These are phyloP conservation scores for Pseudonectria foliicola DNA, from an alignment of 2,329 filamentous ascomycete species.

Conservation along the genomic window DNA sequence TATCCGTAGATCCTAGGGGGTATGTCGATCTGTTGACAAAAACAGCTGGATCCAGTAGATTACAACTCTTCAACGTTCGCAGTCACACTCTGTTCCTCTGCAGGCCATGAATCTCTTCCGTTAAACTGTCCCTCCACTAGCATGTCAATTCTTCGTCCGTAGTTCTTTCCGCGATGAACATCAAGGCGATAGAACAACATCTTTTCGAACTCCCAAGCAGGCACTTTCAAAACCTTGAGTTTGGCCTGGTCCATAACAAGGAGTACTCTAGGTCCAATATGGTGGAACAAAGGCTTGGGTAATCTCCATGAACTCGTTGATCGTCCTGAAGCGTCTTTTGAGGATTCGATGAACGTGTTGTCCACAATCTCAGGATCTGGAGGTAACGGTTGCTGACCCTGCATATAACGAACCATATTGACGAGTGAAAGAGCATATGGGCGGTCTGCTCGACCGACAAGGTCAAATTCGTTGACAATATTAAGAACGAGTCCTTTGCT, in stretches of 20 bases:
- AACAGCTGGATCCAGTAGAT: too few relatives aligned
- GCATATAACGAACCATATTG: conserved; percentile 7
- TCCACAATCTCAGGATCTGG: not conserved
- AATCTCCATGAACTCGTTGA: conserved; percentile 6
- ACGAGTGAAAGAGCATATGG: conserved; percentile 15
- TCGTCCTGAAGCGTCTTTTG: not conserved
- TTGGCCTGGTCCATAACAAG: conserved; percentile 9
- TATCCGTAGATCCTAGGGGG: too few relatives aligned
- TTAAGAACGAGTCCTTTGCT: conserved; percentile 10
- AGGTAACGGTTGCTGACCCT: not conserved
- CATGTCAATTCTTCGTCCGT: too few relatives aligned
- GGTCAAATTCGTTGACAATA: conserved; percentile 19
- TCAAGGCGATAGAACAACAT: conserved; percentile 14
- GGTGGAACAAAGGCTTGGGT: conserved; percentile 11
- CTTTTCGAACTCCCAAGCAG: conserved; percentile 9
- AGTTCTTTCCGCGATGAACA: conserved; percentile 6
- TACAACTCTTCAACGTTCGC: too few relatives aligned
- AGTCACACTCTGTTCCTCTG: too few relatives aligned
- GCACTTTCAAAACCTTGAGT: conserved; percentile 9
- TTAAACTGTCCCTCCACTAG: too few relatives aligned
- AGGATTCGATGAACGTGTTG: not conserved
- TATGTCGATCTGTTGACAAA: too few relatives aligned
- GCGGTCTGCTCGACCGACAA: conserved; percentile 15
- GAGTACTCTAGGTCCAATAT: conserved; percentile 12
- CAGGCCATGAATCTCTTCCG: too few relatives aligned